Conservation (phyloP, 371 early-diverging fungal genomes). For the Fennellomyces sp. region DNA sequence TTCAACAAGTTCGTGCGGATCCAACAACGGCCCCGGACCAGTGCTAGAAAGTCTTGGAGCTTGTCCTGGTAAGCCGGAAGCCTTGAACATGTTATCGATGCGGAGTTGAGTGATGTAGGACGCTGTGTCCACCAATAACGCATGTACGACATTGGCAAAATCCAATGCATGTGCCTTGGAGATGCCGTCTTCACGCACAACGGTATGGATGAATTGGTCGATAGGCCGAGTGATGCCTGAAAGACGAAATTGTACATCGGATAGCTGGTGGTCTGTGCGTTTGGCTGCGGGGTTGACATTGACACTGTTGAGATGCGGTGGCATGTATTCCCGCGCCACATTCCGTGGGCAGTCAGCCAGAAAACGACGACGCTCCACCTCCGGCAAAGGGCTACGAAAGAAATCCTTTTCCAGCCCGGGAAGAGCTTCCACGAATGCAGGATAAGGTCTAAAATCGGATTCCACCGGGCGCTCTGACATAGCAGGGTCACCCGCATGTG, state of each 20-base stretch:
- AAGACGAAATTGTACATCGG: constrained; percentile 8
- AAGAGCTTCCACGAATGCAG: constrained; percentile 1
- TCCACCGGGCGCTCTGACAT: not conserved
- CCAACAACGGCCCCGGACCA: not conserved
- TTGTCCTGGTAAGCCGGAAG: not conserved
- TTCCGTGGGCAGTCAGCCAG: not conserved
- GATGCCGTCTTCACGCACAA: not conserved
- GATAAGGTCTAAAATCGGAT: not conserved
- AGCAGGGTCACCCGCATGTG: not conserved
- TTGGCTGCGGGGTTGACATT: not conserved
- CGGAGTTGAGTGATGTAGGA: not conserved
- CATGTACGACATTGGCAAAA: not conserved
- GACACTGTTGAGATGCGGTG: not conserved
- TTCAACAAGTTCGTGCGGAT: not conserved
- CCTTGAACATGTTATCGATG: not conserved
- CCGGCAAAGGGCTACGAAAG: not conserved
- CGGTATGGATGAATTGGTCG: not conserved
- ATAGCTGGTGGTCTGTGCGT: not conserved
- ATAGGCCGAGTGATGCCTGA: constrained; percentile 9
- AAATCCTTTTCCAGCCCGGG: constrained; percentile 4
- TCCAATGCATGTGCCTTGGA: not conserved
- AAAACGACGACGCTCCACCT: not conserved
- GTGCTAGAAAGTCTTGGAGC: not conserved
- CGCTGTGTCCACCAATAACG: not conserved
- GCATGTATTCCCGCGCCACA: not conserved